Base-by-base conservation (phyloP, 2,329 filamentous ascomycete species). In the Alternaria novae-zelandiae region DNA sequence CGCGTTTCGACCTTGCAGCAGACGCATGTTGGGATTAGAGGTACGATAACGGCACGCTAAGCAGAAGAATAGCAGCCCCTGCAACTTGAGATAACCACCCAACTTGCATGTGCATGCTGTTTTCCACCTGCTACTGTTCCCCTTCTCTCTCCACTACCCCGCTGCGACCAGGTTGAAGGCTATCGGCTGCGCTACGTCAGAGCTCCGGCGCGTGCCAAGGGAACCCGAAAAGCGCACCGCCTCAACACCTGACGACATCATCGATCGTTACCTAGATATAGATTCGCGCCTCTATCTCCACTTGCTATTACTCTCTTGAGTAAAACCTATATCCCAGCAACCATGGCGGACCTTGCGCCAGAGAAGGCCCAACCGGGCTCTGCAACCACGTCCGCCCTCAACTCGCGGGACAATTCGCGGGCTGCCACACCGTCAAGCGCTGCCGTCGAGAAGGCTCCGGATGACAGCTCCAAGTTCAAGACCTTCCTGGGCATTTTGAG, bases 401-500 rank as follows among this genome's bases (percentile, higher is more conserved):
- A 67, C 65, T 80, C 78, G 10, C 74, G 66, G 60, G 75, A 76
- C n/a, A 67, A 74, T 23, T 81, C 79, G 61, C 69, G 78, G 61
- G 76, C 78, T 21, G 62, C 78, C 20, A 79, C 77, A 46, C 77
- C 79, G 17, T 70, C 73, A 25, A 75, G 71, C 63, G 73, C 73
- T 11, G 68, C 74, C 15, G 74, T 67, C 2, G 87, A 89, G 75
- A 88, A 89, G 80, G 80, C 83, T 15, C 85, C 86, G 69, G 94
- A 92, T 82, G 94, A 98, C 63, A 89, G 88, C 70, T 95, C 92
- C 70, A 97, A 97, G 85, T 84, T 98, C 75, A 91, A 89, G 82
- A 96, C 93, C 1, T 97, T 98, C 76, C 81, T 97, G 65, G 88
- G 90, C 57, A 97, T 97, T 71, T 82, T 98, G 76, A 90, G 91